A percentile compares a stretch with the other conserved stretches of the same genome.
phyloP scores from a whole-genome alignment of 2,329 filamentous ascomycete genomes.

The Corinectria fuckeliana region DNA sequence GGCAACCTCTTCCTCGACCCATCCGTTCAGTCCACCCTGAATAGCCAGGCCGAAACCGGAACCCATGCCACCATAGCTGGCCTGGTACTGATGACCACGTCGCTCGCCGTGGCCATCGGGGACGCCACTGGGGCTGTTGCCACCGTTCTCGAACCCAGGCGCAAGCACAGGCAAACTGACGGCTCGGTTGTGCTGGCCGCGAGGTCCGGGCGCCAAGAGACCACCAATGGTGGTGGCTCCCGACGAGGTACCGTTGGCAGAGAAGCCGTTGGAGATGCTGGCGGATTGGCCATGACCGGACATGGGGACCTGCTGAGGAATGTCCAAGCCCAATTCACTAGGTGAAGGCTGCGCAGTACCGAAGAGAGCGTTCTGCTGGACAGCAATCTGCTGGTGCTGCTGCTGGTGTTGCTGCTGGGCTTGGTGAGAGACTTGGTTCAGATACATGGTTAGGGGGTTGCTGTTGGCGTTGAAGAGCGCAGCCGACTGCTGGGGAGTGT shows the following conservation, averaged over 20 bases:
- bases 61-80: constrained; percentile 66
- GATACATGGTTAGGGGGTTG: constrained; percentile 93
- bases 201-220: constrained; percentile 72
- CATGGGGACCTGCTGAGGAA: constrained; percentile 66
- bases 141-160: constrained; percentile 67
- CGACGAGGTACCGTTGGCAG: constrained; percentile 57
- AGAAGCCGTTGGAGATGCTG: constrained; percentile 69
- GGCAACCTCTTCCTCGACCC: constrained; percentile 71
- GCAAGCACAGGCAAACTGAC: constrained; percentile 83
- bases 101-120: constrained; percentile 60
- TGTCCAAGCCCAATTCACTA: constrained; percentile 62
- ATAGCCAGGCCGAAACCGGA: constrained; percentile 67
- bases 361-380: constrained; percentile 83
- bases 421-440: constrained; percentile 80
- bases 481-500: constrained; percentile 69
- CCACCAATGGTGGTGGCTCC: constrained; percentile 76
- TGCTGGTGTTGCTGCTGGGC: constrained; percentile 77
- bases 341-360: constrained; percentile 70
- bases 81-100: constrained; percentile 71
- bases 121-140: constrained; percentile 57
- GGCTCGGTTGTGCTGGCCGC: constrained; percentile 75
- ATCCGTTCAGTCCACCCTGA: constrained; percentile 69
- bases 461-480: constrained; percentile 80
- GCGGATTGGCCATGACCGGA: constrained; percentile 70
- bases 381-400: constrained; percentile 73